Conservation (phyloP, 371 early-diverging fungal species). For the Mucor mucedo region DNA sequence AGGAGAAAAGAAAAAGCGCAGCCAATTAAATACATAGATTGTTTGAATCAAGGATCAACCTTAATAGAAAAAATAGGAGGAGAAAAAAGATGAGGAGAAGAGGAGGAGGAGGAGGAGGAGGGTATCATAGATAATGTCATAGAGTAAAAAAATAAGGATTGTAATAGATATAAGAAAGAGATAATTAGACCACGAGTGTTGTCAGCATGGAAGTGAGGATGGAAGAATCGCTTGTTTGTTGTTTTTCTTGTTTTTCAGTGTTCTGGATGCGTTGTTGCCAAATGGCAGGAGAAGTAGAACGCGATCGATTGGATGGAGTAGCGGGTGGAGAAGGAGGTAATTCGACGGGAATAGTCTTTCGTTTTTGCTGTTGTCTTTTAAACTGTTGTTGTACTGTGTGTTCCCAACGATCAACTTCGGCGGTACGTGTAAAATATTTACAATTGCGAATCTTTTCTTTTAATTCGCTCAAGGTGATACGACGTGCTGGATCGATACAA, state of each 20-base stretch:
- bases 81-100: neutral
- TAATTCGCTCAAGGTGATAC: slow-evolving; percentile 72
- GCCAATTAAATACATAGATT: neutral
- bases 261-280: slow-evolving; percentile 24
- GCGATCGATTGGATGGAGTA: slow-evolving; percentile 25
- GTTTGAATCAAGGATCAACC: slow-evolving; percentile 2
- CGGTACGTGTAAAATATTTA: slow-evolving; percentile 58
- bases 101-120: neutral
- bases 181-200: slow-evolving; percentile 14
- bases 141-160: neutral
- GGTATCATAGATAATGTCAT: neutral
- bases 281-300: slow-evolving; percentile 21
- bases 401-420: slow-evolving; percentile 37
- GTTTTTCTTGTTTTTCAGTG: slow-evolving; percentile 8
- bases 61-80: neutral
- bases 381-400: slow-evolving; percentile 8
- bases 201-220: slow-evolving; percentile 17
- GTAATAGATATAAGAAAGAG: neutral
- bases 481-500: slow-evolving; percentile 69
- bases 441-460: slow-evolving; percentile 62
- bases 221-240: neutral
- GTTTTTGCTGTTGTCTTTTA: neutral
- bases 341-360: neutral
- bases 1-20: neutral
- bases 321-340: slow-evolving; percentile 36